Conservation (phyloP, 495 filamentous ascomycete genomes). For the Lasiosphaeria hispida region DNA sequence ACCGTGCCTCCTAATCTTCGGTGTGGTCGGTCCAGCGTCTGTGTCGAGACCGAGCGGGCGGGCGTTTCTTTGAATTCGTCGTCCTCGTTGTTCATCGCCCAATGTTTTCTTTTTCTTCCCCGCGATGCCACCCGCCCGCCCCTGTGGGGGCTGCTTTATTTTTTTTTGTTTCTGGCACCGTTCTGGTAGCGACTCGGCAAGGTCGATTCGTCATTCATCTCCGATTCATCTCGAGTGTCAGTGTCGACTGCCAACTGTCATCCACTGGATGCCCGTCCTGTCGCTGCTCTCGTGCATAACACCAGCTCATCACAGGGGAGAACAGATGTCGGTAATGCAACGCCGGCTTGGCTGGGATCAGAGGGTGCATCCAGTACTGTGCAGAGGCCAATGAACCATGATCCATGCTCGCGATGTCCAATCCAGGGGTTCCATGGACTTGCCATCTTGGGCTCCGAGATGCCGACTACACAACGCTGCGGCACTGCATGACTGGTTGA, state of each 20-base stretch:
- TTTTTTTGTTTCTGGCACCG: background rate
- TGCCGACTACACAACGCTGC: background rate
- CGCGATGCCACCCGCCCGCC: constrained; percentile 5
- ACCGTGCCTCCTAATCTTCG: no score
- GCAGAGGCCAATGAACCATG: constrained; percentile 7
- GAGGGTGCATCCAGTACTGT: background rate
- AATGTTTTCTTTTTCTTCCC: constrained; percentile 13
- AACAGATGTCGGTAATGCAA: constrained; percentile 14
- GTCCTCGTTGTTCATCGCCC: background rate
- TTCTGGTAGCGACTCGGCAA: background rate
- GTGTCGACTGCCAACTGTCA: background rate
- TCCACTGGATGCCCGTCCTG: background rate
- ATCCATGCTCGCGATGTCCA: constrained; percentile 17
- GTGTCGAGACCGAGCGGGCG: constrained; percentile 4
- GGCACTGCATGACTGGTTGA: background rate
- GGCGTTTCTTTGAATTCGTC: constrained; percentile 8
- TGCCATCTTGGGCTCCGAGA: constrained; percentile 12
- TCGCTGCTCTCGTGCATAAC: constrained; percentile 1
- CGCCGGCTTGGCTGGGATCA: constrained; percentile 20
- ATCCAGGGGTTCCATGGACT: constrained; percentile 13
- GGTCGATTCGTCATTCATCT: background rate
- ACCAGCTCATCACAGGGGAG: constrained; percentile 2
- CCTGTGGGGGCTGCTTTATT: constrained; percentile 12
- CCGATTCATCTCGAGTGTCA: background rate
- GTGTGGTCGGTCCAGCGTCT: no score